phyloP scores from a whole-genome alignment of 192 early-diverging fungal species.

The Entomortierella chlamydospora region DNA sequence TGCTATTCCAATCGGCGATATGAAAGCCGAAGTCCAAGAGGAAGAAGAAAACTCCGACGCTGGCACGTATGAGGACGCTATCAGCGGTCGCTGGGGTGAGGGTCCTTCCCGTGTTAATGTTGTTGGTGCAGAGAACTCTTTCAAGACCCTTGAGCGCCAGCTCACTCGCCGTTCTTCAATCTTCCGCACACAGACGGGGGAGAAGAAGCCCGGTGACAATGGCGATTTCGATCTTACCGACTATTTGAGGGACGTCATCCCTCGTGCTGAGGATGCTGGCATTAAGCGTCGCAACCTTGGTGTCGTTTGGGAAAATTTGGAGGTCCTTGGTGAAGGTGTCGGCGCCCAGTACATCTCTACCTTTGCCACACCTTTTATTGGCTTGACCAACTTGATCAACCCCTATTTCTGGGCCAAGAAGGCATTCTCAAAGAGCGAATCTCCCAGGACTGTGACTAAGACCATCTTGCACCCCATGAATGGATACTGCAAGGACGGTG shows the following conservation, averaged over 20 bases:
- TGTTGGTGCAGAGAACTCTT: constrained; percentile 35
- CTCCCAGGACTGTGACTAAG: constrained; percentile 34
- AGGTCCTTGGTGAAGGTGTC: constrained; percentile 48
- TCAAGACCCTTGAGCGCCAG: constrained; percentile 50
- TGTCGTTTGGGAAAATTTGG: constrained; percentile 57
- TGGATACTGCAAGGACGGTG: constrained; percentile 81
- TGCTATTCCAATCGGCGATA: constrained; percentile 23
- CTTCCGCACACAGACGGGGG: constrained; percentile 38
- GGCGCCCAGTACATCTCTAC: constrained; percentile 53
- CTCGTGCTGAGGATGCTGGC: constrained; percentile 54
- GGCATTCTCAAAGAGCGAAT: constrained; percentile 19
- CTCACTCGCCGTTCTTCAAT: constrained; percentile 37
- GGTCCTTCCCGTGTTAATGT: constrained; percentile 48
- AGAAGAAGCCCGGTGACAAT: constrained; percentile 25
- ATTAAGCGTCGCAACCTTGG: constrained; percentile 61
- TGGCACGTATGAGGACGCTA: constrained; percentile 46
- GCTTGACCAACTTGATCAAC: constrained; percentile 49
- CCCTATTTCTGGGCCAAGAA: constrained; percentile 55
- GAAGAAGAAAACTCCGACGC: constrained; percentile 19
- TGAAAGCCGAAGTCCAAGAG: constrained; percentile 21
- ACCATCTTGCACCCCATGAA: constrained; percentile 70
- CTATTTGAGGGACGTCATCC: constrained; percentile 54
- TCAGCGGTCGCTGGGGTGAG: constrained; percentile 49
- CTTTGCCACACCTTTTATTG: constrained; percentile 48
- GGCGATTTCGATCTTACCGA: constrained; percentile 60